Evolutionary conservation across 192 early-diverging fungal genomes (phyloP), one percentile per base, ranked within the genome.

Genomic region (Podila epigama): DNA sequence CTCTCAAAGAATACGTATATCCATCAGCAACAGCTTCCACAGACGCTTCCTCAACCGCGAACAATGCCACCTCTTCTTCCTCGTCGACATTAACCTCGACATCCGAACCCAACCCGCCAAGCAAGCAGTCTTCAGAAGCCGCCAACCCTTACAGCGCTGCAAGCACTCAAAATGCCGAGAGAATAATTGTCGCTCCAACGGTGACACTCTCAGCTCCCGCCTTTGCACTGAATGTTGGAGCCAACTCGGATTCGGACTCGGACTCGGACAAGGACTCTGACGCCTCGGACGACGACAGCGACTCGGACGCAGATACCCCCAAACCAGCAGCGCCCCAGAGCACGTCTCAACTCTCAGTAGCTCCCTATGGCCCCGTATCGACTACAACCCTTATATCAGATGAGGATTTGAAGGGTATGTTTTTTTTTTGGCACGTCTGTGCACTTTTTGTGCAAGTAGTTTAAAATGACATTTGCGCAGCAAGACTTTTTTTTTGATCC

Each of bases 261-360:
- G 63, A 66, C 51, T 66, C 70, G 32, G 73, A 68, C 29, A 44
- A 39, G 1, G 66, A 77, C 20, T 63, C 73, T 11, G 60, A 77
- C 28, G 11, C 31, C 39, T 35, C 61, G 35, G 18, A 56, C 5
- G 51, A 56, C 2, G 44, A 31, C 27, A 54, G 11, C 52, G 5
- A 22, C 33, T 4, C 71, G 44, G 44, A 48, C 44, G n/a, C 71
- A 0, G 52, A 66, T 27, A 29, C 37, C 32, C 36, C 58, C 15
- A 8, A 35, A 20, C 29, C 70, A 12, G 29, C 52, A 31, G 15
- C 44, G 5, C n/a, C n/a, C n/a, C 32, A 31, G 4, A 16, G 50
- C n/a, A 64, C 66, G 1, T 27, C 53, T 11, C 53, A 56, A 25
- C 18, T 36, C 48, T 22, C n/a, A 5, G 16, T 48, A 20, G 44